phyloP scores from a whole-genome alignment of 2,329 filamentous ascomycete genomes.

The Pseudogymnoascus sp. region DNA sequence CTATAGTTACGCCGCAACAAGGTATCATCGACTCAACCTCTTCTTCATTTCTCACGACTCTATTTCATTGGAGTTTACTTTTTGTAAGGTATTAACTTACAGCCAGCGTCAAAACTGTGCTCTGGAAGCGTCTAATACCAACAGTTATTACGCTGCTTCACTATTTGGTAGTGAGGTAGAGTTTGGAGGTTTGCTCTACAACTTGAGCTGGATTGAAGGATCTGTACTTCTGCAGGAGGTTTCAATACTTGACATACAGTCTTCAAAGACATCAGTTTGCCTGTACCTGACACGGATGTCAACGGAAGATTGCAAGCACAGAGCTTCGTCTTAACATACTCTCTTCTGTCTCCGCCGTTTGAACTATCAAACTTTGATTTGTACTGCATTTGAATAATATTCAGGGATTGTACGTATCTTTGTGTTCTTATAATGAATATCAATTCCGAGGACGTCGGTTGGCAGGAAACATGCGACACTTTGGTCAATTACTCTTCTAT shows the following conservation, averaged over 20 bases:
- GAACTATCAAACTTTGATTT: conserved; percentile 27
- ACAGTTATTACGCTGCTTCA: background rate
- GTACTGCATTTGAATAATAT: conserved; percentile 20
- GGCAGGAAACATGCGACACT: conserved; percentile 9
- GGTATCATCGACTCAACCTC: background rate
- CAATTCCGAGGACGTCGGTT: conserved; percentile 27
- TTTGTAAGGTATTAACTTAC: background rate
- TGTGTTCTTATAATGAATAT: conserved; percentile 19
- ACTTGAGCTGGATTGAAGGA: conserved; percentile 7
- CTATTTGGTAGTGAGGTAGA: background rate
- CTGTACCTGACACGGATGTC: conserved; percentile 6
- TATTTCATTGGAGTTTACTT: background rate
- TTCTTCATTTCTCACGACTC: background rate
- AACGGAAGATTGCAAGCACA: conserved; percentile 45
- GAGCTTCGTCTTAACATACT: conserved; percentile 51
- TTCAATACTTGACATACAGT: conserved; percentile 6
- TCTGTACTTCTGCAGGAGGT: conserved; percentile 3
- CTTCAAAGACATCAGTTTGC: conserved; percentile 7
- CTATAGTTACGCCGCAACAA: background rate
- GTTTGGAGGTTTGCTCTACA: background rate
- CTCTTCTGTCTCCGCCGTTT: conserved; percentile 30
- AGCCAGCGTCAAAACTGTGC: background rate
- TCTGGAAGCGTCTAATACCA: background rate
- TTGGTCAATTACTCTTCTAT: conserved; percentile 2
- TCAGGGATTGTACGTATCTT: conserved; percentile 30